These are phyloP conservation scores for Lyophyllum semitale DNA, from an alignment of 768 basidiomycete genomes.

Conservation along the genomic window DNA sequence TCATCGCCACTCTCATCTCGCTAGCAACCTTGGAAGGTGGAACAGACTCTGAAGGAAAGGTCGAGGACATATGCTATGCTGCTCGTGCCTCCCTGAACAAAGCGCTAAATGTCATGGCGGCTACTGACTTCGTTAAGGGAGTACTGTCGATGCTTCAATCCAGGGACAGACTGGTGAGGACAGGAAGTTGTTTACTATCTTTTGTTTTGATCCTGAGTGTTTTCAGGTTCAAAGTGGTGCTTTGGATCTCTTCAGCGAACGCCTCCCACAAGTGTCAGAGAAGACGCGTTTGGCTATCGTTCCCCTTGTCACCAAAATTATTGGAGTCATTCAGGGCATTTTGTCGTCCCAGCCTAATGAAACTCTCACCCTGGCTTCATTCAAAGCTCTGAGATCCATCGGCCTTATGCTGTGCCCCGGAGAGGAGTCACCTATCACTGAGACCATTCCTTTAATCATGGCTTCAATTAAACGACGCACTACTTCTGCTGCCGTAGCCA, in stretches of 20 bases:
- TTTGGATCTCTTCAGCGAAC: slow-evolving; percentile 67
- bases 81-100: slow-evolving; percentile 55
- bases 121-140: slow-evolving; percentile 65
- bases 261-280: slow-evolving; percentile 61
- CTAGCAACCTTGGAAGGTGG: slow-evolving; percentile 40
- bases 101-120: slow-evolving; percentile 66
- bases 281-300: slow-evolving; percentile 54
- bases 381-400: slow-evolving; percentile 62
- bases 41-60: slow-evolving; percentile 31
- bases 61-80: slow-evolving; percentile 45
- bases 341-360: slow-evolving; percentile 43
- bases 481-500: slow-evolving; percentile 39
- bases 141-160: slow-evolving; percentile 57
- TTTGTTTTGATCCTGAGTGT: slow-evolving; percentile 1
- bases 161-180: slow-evolving; percentile 55
- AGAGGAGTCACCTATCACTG: slow-evolving; percentile 68
- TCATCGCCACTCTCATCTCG: slow-evolving; percentile 51
- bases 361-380: slow-evolving; percentile 44
- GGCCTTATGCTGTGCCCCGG: slow-evolving; percentile 55
- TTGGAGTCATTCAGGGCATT: slow-evolving; percentile 50
- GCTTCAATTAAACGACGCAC: slow-evolving; percentile 42
- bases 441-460: slow-evolving; percentile 61
- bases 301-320: slow-evolving; percentile 51
- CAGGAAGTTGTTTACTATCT: slow-evolving; percentile 28
- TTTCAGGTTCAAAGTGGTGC: slow-evolving; percentile 65